Percentiles rank a stretch among this genome's conserved stretches.
phyloP scores from a whole-genome alignment of 2,329 filamentous ascomycete species.

The Aspergillus sergii region DNA sequence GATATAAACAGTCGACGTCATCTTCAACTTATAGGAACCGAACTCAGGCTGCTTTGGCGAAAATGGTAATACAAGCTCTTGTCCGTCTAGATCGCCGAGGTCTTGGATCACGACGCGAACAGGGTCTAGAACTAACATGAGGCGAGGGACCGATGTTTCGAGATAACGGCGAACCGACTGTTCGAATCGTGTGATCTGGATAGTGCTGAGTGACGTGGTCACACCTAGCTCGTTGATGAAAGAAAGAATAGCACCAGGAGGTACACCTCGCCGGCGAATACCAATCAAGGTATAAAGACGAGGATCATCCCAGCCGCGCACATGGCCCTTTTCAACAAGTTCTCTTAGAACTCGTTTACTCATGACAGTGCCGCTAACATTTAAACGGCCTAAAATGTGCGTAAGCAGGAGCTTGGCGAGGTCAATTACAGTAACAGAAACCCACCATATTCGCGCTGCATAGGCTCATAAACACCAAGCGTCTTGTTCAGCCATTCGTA shows the following conservation, averaged over 20 bases:
- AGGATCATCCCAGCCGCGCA: slow-evolving; percentile 89
- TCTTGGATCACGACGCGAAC: slow-evolving; percentile 81
- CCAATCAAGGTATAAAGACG: slow-evolving; percentile 85
- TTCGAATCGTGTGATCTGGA: slow-evolving; percentile 82
- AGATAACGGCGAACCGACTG: slow-evolving; percentile 82
- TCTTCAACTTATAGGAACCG: slow-evolving; percentile 58
- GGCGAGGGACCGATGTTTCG: slow-evolving; percentile 80
- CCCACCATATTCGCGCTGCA: slow-evolving; percentile 82
- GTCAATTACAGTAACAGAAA: not conserved
- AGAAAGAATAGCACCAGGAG: slow-evolving; percentile 82
- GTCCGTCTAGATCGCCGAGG: slow-evolving; percentile 68
- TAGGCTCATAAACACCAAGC: slow-evolving; percentile 82
- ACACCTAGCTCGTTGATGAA: slow-evolving; percentile 93
- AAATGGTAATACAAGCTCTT: slow-evolving; percentile 73
- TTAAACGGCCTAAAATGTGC: slow-evolving; percentile 57
- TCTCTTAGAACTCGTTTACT: slow-evolving; percentile 83
- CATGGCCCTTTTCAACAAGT: slow-evolving; percentile 74
- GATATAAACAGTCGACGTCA: slow-evolving; percentile 82
- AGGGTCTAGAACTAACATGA: slow-evolving; percentile 88
- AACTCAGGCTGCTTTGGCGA: slow-evolving; percentile 70
- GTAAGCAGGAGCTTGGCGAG: not conserved
- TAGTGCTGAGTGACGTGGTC: slow-evolving; percentile 77
- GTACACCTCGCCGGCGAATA: slow-evolving; percentile 80
- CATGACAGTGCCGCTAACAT: slow-evolving; percentile 80
- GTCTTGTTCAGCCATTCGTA: slow-evolving; percentile 90